Base-by-base conservation (phyloP, 2,329 filamentous ascomycete species). In the Laburnicola sp. region DNA sequence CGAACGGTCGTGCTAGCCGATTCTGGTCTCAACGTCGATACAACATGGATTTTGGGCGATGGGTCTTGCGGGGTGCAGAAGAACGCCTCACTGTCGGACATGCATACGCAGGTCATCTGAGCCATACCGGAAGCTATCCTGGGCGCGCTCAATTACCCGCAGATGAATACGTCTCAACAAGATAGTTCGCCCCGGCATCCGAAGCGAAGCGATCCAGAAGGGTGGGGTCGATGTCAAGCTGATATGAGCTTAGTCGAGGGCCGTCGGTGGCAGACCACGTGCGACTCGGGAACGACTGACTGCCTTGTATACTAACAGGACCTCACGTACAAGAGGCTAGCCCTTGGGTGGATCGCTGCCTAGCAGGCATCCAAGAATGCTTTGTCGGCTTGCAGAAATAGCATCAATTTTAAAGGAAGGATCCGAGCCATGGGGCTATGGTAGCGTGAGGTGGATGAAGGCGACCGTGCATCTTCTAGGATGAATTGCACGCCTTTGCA, bases 211-310 rank as follows among this genome's bases (percentile, higher is more conserved):
- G 22, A 48, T 37, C 43, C 16, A 23, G 21, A 44, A 22, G 49
- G n/a, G 38, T 51, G 49, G 49, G 49, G 49, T 48, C 49, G 38
- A 42, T 32, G 47, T 43, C 38, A 39, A 47, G 37, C 37, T 47
- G 42, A 34, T 45, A 41, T 35, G 27, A 28, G 49, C 38, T 39
- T 7, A 27, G 30, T 23, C 46, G 38, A 21, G 22, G 36, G 4
- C 21, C 10, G 16, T 4, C 23, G 9, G 25, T 39, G 43, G 27
- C 37, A 32, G 41, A 36, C 39, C 27, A 11, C 16, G 1, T 16
- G 16, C 22, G 6, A 45, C 25, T 22, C 25, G 16, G 34, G 16
- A 31, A 32, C 8, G 25, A 6, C 36, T 8, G 27, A 11, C 10
- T 45, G 16, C 16, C 3, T 22, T 11, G 25, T 10, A 21, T 28